A percentile compares a stretch with the other conserved stretches of the same genome.
These are phyloP conservation scores for Clonostachys rosea DNA, from an alignment of 2,329 filamentous ascomycete species.

Conservation along the genomic window DNA sequence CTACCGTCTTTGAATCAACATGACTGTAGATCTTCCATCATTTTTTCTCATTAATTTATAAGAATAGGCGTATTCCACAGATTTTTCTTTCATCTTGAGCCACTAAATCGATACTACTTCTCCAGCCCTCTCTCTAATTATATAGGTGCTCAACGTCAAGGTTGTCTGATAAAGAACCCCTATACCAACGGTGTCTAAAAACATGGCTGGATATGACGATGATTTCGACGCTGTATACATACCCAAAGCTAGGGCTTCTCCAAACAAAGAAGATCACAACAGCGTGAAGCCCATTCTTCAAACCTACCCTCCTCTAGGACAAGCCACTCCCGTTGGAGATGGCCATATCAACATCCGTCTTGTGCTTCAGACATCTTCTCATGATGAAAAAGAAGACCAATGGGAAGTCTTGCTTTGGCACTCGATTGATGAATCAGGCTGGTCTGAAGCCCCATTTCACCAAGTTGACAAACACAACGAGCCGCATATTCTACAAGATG, in stretches of 20 bases:
- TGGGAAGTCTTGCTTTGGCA: constrained; percentile 80
- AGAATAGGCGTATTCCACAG: no score
- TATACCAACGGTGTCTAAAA: no score
- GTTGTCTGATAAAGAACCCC: no score
- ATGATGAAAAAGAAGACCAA: constrained; percentile 38
- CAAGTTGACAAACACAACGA: constrained; percentile 11
- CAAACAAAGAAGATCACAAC: not conserved
- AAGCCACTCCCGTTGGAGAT: constrained; percentile 58
- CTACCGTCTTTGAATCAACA: no score
- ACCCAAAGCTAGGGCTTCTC: not conserved
- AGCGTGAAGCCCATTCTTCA: constrained; percentile 28
- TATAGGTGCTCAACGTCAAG: no score
- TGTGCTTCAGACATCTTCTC: constrained; percentile 61
- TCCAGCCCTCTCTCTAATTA: no score
- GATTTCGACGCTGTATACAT: not conserved
- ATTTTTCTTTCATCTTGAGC: no score
- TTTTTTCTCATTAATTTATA: no score
- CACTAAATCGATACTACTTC: no score
- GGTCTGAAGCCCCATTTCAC: constrained; percentile 45
- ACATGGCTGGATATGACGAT: not conserved
- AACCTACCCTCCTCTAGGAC: constrained; percentile 68
- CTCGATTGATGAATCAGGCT: constrained; percentile 46
- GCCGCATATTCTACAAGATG: constrained; percentile 47
- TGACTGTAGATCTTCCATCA: no score
- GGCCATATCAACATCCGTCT: constrained; percentile 57